Percentiles rank a stretch among this genome's conserved stretches.
phyloP scores from a whole-genome alignment of 2,329 filamentous ascomycete genomes.

The Dactylellina haptotyla region DNA sequence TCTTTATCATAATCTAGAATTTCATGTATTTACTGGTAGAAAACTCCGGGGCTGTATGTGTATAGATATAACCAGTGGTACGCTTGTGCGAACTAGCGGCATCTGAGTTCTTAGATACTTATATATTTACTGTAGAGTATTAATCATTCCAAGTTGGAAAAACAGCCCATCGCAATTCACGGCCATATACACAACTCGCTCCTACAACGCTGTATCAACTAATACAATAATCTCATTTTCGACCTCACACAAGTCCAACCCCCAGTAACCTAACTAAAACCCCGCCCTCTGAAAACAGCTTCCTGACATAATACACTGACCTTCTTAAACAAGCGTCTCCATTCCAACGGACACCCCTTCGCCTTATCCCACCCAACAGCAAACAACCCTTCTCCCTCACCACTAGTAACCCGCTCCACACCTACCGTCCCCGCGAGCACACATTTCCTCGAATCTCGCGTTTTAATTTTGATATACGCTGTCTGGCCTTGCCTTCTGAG shows the following conservation, averaged over 20 bases:
- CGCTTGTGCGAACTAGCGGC: too few species aligned
- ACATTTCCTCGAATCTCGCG: constrained; percentile 77
- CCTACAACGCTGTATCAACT: not conserved
- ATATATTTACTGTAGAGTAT: too few species aligned
- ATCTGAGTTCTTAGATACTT: too few species aligned
- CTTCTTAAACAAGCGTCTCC: constrained; percentile 96
- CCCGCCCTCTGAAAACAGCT: constrained; percentile 74
- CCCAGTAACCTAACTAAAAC: constrained; percentile 54
- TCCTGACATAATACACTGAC: constrained; percentile 88
- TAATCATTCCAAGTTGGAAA: too few species aligned
- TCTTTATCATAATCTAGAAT: too few species aligned
- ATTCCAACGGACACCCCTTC: constrained; percentile 95
- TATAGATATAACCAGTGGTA: too few species aligned
- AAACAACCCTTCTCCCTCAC: constrained; percentile 70
- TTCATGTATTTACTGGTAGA: too few species aligned
- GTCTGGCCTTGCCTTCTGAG: constrained; percentile 55
- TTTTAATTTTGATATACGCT: constrained; percentile 73
- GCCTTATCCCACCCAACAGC: constrained; percentile 93
- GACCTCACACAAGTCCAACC: not conserved
- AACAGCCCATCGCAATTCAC: too few species aligned
- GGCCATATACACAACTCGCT: too few species aligned
- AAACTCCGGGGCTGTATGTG: too few species aligned
- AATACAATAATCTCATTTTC: not conserved
- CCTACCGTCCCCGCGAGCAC: constrained; percentile 78
- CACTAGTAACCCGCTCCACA: constrained; percentile 72